phyloP scores from a whole-genome alignment of 306 rosid genomes.

The Alnus rubra region DNA sequence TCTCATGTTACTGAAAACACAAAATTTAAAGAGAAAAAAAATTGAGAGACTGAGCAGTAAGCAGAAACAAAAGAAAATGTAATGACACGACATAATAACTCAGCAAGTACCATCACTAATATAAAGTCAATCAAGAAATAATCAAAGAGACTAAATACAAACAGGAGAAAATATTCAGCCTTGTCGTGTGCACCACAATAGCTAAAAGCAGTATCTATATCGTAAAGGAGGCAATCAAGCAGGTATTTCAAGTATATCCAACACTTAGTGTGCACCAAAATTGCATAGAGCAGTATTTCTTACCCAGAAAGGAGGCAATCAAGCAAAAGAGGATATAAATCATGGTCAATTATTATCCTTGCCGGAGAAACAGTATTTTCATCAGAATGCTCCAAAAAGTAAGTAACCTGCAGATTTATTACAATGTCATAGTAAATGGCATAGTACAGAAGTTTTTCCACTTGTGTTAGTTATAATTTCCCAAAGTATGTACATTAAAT shows the following conservation, averaged over 20 bases:
- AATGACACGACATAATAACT: neutral
- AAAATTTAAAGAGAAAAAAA: neutral
- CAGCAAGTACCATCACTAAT: neutral
- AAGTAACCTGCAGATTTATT: constrained; percentile 54
- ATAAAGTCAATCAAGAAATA: neutral
- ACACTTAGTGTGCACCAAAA: neutral
- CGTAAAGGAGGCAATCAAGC: neutral
- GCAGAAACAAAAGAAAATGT: constrained; percentile 4
- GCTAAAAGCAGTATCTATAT: neutral
- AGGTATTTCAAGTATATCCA: neutral
- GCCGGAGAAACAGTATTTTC: constrained; percentile 37
- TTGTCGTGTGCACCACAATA: neutral
- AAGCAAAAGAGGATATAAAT: constrained; percentile 75
- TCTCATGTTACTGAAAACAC: neutral
- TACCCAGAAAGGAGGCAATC: constrained; percentile 87
- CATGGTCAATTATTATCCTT: constrained; percentile 52
- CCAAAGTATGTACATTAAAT: neutral
- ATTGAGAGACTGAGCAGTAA: neutral
- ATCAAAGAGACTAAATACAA: neutral
- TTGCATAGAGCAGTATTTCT: constrained; percentile 20
- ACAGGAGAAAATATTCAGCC: neutral
- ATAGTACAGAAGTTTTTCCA: constrained; percentile 7
- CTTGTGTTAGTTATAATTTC: neutral
- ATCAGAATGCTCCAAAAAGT: constrained; percentile 59
- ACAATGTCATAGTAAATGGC: constrained; percentile 24